Evolutionary conservation across 768 basidiomycete genomes (phyloP), one percentile per base, ranked within the genome.

Genomic region (Paxillus rubicundulus): DNA sequence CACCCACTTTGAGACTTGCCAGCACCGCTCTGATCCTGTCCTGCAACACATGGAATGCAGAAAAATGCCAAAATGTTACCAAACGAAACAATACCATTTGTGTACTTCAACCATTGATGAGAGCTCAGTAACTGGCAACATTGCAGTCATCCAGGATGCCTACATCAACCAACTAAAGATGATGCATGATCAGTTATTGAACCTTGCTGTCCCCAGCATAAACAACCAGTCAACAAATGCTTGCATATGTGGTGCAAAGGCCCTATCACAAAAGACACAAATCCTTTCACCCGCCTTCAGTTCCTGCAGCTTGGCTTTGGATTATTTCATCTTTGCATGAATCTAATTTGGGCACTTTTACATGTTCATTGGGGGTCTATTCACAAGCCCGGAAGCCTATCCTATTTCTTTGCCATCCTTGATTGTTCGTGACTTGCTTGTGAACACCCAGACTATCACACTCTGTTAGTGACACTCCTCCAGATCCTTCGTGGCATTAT

Each of bases 401-500:
- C 65, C 2, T 58, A 68, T 49, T 64, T 68, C 20, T 73, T 73
- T 49, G 40, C 52, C 0, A 12, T 71, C 1, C 51, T 74, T 0
- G 63, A 72, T 34, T 34, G 36, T 37, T 28, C 54, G 13, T 13
- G 63, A 1, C 59, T 73, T 4, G 62, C 61, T 13, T 45, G 54
- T 1, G 58, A 69, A n/a, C 62, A 71, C 4, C 70, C 71, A 1
- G 65, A 73, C 51, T 73, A 69, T 30, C 67, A 72, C 38, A 62
- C 69, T 0, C 62, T 72, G 2, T 46, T 69, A 9, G 39, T 52
- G 1, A 37, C 41, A n/a, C 42, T 55, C 20, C 18, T 44, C 13
- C 70, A 73, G 39, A 66, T 73, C 12, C 55, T 70, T 4, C 60
- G 67, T 17, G 73, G 72, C 3, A 32, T 72, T 0, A n/a, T 74